phyloP scores from a whole-genome alignment of 176 grass and related monocot genomes.

The Phyllostachys edulis region DNA sequence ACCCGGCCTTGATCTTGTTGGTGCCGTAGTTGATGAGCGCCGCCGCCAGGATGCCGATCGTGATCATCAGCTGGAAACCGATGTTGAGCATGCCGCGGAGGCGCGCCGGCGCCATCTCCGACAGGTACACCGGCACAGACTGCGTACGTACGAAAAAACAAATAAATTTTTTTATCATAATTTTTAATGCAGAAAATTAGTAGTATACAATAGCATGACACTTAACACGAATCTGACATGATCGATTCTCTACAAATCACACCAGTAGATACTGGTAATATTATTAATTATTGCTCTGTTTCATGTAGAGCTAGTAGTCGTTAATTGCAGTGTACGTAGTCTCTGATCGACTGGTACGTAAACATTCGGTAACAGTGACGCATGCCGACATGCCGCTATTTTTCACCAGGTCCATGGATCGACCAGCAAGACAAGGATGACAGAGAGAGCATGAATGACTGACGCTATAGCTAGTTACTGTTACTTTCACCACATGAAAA shows the following conservation, averaged over 20 bases:
- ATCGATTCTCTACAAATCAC: background rate
- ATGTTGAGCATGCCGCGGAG: slow-evolving; percentile 98
- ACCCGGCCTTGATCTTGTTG: slow-evolving; percentile 71
- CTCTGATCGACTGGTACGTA: background rate
- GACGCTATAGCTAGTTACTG: background rate
- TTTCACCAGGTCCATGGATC: background rate
- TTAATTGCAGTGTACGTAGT: background rate
- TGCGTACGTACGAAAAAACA: background rate
- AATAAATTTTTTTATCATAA: background rate
- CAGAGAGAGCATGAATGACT: too few species aligned
- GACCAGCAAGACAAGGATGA: too few species aligned
- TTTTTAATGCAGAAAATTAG: background rate
- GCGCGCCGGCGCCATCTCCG: slow-evolving; percentile 87
- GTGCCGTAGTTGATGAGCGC: slow-evolving; percentile 92
- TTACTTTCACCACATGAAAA: background rate
- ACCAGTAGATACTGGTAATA: background rate
- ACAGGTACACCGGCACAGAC: slow-evolving; percentile 94
- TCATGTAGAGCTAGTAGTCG: background rate
- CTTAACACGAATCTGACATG: too few species aligned
- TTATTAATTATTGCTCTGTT: background rate
- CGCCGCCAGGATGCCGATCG: slow-evolving; percentile 82
- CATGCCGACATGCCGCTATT: background rate
- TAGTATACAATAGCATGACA: background rate
- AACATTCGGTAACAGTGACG: background rate
- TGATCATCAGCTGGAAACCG: slow-evolving; percentile 97